Evolutionary conservation across 371 early-diverging fungal genomes (phyloP).

Genomic region (Apophysomyces sp.): DNA sequence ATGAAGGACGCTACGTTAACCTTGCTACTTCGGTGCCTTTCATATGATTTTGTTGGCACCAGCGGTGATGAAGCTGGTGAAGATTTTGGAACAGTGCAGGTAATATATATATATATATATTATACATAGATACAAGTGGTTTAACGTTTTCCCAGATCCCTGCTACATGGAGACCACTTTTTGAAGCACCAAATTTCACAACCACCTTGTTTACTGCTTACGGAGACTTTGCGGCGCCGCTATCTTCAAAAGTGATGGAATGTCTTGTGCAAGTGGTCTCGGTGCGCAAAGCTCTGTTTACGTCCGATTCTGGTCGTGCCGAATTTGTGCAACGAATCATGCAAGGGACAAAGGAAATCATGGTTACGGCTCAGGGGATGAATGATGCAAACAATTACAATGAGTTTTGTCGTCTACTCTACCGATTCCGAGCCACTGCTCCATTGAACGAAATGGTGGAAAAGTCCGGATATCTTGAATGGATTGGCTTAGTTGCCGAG

Average conservation of each 20-base stretch:
- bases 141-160: conserved; percentile 54
- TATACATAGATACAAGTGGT: not conserved
- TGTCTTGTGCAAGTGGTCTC: conserved; percentile 76
- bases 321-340: conserved; percentile 65
- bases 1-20: conserved; percentile 56
- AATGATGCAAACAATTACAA: conserved; percentile 72
- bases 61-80: conserved; percentile 81
- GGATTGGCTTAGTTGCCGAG: conserved; percentile 65
- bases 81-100: conserved; percentile 73
- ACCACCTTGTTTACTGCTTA: conserved; percentile 69
- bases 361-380: conserved; percentile 54
- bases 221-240: conserved; percentile 41
- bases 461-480: conserved; percentile 56
- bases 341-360: conserved; percentile 61
- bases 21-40: conserved; percentile 67
- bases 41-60: conserved; percentile 87
- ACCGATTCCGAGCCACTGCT: conserved; percentile 74
- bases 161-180: conserved; percentile 66
- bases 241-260: conserved; percentile 64
- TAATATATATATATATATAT: conserved; percentile 29
- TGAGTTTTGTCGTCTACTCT: conserved; percentile 78
- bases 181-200: conserved; percentile 61
- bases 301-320: conserved; percentile 58
- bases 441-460: conserved; percentile 72
- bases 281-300: conserved; percentile 79